Base-by-base conservation (phyloP, 2,329 filamentous ascomycete genomes). In the Aureobasidium melanogenum region DNA sequence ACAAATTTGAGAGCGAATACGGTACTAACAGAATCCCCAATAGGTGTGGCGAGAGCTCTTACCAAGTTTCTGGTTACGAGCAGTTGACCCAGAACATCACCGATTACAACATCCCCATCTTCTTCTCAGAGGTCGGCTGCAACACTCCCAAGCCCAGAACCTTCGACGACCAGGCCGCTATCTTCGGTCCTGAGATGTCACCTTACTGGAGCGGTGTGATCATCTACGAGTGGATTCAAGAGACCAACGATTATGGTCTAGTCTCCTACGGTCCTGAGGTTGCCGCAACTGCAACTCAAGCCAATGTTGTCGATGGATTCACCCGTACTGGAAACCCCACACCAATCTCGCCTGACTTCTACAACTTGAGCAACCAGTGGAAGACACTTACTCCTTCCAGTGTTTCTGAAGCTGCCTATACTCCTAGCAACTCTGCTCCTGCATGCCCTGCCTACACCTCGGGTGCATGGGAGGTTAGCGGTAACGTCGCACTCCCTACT, bases 51-150 rank as follows among this genome's bases (percentile, higher is more conserved):
- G 64, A 72, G 17, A 73, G 74, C 24, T 72, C 74, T 36, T 91
- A 85, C 74, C 66, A 77, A 28, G 77, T 70, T 19, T 85, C 90
- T 2, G 90, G 89, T 62, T 96, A 96, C 75, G 70, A 78, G 50
- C 78, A 79, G 64, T 83, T 95, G 30, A 81, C 91, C 71, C 73
- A 79, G 58, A 85, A 88, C 65, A 85, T 88, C 6, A 80, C 81
- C 39, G 74, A 83, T 67, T 92, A 91, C 73, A 87, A 85, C 50
- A 84, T 95, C n/a, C 91, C 89, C 22, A 90, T 94, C 68, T 92
- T 91, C 79, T 90, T 96, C 75, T 92, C 89, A 36, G 91, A 96
- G 75, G 94, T 89, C 3, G 91, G 91, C 62, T 96, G 91, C 80
- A 92, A 89, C 71, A 80, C 77, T 6, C 79, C 80, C 0, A 75